Base-by-base conservation (phyloP, 768 basidiomycete genomes). In the Leucocoprinus leucothites region DNA sequence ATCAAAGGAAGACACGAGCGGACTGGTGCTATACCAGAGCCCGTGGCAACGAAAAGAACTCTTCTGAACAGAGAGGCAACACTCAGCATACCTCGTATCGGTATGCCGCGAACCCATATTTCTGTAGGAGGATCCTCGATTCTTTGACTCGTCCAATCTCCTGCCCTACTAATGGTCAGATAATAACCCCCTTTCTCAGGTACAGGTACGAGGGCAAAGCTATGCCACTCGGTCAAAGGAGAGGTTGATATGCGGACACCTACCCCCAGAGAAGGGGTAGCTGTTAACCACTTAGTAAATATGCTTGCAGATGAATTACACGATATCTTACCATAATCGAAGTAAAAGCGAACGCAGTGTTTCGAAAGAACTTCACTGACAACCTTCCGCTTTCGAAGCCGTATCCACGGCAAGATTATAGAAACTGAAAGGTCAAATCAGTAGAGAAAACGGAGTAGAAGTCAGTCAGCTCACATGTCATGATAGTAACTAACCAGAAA, bases 21-120 rank as follows among this genome's bases (percentile, higher is more conserved):
- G 53, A 70, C 71, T 3, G 81, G 82, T 0, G 78, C 82, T 41
- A 82, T 82, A 14, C 80, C 81, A 14, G 72, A 74, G 3, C 81
- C 81, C 0, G 81, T 83, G 13, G 81, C 81, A 28, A 82, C 80
- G 43, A 82, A 67, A 21, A 82, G 74, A 19, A 82, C 68, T 31
- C 73, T 71, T 25, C 74, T 72, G 75, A 83, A 82, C 34, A 81
- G 69, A 2, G 71, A 67, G 11, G 76, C 74, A 45, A 79, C 78
- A 44, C 75, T 73, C 31, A 83, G 65, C 48, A 83, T 72, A 24
- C 79, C 81, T 60, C 75, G 75, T 34, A 74, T 72, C 3, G 81
- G 79, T 36, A 76, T 70, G 6, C 81, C 81, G 35, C 81, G 81
- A 25, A 80, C 70, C 80, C 81, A 84, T 22, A 84, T 65, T 60